These are phyloP conservation scores for Irpex sp. DNA, from an alignment of 1,284 basidiomycete species.

Conservation along the genomic window DNA sequence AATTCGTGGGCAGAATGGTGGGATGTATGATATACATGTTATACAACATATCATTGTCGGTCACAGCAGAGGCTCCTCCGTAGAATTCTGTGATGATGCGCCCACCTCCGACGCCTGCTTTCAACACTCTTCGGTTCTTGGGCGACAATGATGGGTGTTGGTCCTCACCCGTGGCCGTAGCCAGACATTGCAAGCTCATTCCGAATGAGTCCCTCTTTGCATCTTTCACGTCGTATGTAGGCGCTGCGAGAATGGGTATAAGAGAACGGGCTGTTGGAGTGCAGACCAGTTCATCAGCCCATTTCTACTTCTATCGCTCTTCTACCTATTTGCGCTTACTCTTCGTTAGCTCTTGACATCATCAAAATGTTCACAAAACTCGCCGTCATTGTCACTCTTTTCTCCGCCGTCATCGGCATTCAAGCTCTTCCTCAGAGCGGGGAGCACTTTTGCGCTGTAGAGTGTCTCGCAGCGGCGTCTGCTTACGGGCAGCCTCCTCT, in stretches of 20 bases:
- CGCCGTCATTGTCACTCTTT: background rate
- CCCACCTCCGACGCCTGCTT: background rate
- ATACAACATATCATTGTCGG: background rate
- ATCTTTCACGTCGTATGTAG: background rate
- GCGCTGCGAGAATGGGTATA: background rate
- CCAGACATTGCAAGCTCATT: no score
- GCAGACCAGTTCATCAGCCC: background rate
- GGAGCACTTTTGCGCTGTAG: background rate
- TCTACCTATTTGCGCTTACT: background rate
- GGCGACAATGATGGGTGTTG: background rate
- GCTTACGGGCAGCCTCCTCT: background rate
- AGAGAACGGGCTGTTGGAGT: background rate
- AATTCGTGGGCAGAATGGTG: no score
- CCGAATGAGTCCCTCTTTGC: no score
- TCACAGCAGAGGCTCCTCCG: background rate
- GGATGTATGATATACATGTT: background rate
- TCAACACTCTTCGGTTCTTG: background rate
- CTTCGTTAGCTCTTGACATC: background rate
- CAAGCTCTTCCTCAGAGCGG: background rate
- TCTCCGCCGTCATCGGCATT: background rate
- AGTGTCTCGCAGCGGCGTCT: background rate
- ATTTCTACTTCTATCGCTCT: background rate
- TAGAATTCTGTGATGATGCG: background rate
- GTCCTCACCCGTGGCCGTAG: background rate
- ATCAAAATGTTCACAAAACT: background rate